These are phyloP conservation scores for Ceratobasidium sp. DNA, from an alignment of 1,284 basidiomycete genomes.

Conservation along the genomic window DNA sequence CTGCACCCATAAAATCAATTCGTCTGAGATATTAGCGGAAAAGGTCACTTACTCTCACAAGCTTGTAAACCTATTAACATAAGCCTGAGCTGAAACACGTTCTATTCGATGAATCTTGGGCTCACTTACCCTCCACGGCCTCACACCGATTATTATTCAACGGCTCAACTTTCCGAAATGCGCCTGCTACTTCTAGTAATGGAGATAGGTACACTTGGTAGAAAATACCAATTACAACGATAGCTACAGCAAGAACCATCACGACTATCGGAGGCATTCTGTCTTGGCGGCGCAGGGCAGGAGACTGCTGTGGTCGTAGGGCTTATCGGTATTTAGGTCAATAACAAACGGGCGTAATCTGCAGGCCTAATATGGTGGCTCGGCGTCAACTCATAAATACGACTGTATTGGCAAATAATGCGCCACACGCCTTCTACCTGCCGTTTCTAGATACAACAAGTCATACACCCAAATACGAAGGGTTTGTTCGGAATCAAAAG, in stretches of 20 bases:
- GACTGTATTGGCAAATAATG: too few relatives aligned
- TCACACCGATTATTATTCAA: constrained; percentile 6
- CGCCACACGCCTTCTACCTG: too few relatives aligned
- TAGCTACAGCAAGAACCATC: neutral
- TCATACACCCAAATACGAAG: too few relatives aligned
- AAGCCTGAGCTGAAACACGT: neutral
- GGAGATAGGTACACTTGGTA: constrained; percentile 15
- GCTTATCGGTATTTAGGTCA: too few relatives aligned
- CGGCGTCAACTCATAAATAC: too few relatives aligned
- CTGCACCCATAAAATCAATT: too few relatives aligned
- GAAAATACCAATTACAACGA: neutral
- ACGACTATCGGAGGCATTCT: constrained; percentile 2
- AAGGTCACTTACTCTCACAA: constrained; percentile 64
- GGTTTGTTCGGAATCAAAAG: too few relatives aligned
- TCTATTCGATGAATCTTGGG: neutral
- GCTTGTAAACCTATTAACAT: constrained; percentile 57
- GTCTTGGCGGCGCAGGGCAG: neutral
- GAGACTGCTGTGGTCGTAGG: too few relatives aligned
- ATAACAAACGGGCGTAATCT: too few relatives aligned
- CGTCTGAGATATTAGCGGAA: too few relatives aligned
- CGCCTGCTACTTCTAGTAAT: neutral
- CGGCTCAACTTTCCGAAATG: constrained; percentile 11
- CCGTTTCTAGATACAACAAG: too few relatives aligned
- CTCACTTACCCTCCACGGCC: neutral
- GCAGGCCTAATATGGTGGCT: neutral